Evolutionary conservation across 2,329 filamentous ascomycete genomes (phyloP).

Genomic region (Metarhizium brunneum): DNA sequence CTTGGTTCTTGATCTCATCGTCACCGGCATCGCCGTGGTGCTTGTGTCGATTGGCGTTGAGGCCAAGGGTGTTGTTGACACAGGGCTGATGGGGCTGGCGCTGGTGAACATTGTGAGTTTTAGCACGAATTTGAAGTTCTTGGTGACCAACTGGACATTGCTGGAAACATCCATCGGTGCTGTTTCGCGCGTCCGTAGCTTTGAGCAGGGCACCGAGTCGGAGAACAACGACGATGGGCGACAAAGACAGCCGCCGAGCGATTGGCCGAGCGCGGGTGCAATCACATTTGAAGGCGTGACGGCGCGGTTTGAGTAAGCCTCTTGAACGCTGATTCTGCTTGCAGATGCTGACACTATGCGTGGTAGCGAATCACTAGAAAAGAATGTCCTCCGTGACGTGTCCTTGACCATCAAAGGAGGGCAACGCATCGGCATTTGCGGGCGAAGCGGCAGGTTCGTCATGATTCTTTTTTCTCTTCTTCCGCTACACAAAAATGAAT

Average conservation of each 20-base stretch:
- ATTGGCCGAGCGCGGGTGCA: not conserved
- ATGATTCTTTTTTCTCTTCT: too few relatives aligned
- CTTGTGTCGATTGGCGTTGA: slow-evolving; percentile 29
- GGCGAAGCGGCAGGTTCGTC: slow-evolving; percentile 9
- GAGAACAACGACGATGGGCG: not conserved
- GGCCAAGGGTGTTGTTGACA: not conserved
- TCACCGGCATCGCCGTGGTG: slow-evolving; percentile 34
- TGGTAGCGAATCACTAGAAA: not conserved
- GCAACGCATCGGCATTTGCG: slow-evolving; percentile 12
- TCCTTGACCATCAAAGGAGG: slow-evolving; percentile 9
- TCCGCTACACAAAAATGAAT: too few relatives aligned
- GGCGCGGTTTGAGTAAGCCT: not conserved
- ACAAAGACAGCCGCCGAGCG: not conserved
- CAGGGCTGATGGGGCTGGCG: not conserved
- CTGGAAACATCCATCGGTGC: slow-evolving; percentile 1
- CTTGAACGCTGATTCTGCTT: too few relatives aligned
- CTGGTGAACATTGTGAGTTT: not conserved
- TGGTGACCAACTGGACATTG: not conserved
- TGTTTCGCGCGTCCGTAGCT: not conserved
- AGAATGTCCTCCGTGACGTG: slow-evolving; percentile 4
- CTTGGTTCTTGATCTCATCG: slow-evolving; percentile 35
- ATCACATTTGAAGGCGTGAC: not conserved
- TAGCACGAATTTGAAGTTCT: not conserved
- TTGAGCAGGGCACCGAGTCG: not conserved
- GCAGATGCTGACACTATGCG: not conserved